Evolutionary conservation across 2,329 filamentous ascomycete genomes (phyloP).

Genomic region (Cercospora sesami): DNA sequence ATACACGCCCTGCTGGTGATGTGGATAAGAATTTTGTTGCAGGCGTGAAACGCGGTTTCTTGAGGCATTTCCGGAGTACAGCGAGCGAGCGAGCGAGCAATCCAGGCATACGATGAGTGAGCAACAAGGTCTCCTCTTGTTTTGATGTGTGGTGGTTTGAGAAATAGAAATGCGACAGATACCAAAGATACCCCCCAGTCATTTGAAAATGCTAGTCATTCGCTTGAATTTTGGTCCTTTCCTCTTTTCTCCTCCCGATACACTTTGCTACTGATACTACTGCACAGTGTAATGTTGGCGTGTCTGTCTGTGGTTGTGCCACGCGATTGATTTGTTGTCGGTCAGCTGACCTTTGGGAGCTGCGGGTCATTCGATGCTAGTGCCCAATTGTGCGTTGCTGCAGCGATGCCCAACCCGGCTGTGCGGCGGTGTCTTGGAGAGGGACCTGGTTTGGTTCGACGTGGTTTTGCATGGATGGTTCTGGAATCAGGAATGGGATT

Average conservation of each 20-base stretch:
- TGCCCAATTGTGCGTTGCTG: neutral
- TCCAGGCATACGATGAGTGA: neutral
- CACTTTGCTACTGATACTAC: neutral
- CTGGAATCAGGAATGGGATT: neutral
- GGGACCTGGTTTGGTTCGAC: neutral
- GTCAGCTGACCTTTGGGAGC: neutral
- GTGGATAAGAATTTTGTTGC: neutral
- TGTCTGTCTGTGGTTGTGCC: neutral
- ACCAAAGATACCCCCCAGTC: conserved; percentile 12
- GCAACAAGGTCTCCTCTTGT: neutral
- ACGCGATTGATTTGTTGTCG: neutral
- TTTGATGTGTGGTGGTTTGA: neutral
- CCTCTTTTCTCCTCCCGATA: neutral
- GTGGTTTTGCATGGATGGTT: neutral
- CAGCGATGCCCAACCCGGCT: neutral
- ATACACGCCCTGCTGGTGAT: neutral
- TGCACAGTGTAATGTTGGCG: neutral
- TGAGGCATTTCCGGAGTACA: neutral
- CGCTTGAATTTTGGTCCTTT: neutral
- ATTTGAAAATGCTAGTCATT: conserved; percentile 2
- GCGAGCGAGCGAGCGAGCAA: neutral
- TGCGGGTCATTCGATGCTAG: conserved; percentile 46
- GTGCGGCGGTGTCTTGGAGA: neutral
- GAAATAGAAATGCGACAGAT: conserved; percentile 8
- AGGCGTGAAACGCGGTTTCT: neutral